Base-by-base conservation (phyloP, 2,329 filamentous ascomycete genomes). In the Raffaelea albimanens region DNA sequence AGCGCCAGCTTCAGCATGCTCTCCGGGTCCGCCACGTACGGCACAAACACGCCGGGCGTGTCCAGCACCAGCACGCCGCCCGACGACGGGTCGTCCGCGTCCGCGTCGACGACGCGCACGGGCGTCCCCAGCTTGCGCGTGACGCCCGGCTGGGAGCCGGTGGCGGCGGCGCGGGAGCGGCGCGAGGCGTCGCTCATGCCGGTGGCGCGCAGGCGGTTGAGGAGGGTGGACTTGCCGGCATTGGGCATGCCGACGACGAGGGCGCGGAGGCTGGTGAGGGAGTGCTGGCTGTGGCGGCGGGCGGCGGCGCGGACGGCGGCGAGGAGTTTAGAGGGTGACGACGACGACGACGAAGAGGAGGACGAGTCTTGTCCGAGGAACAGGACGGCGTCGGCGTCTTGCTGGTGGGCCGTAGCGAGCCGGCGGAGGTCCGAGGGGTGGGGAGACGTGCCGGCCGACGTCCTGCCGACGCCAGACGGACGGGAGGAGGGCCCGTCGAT, bases 241-340 rank as follows among this genome's bases (percentile, higher is more conserved):
- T 98, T 98, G 33, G 93, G 93, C 90, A 98, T 96, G 47, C 93
- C 93, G 14, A 97, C 90, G 1, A 97, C 79, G 63, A 98, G 77
- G 48, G 89, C 78, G 43, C 89, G 80, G 56, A 88, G 76, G n/a
- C 89, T 90, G 8, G 86, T 82, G n/a, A 97, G 67, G 20, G 77
- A 78, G 56, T 80, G 71, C 25, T 64, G 62, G 22, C 66, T 60
- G 41, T 55, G 52, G n/a, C 47, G 46, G n/a, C 59, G 53, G 21
- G 75, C 74, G 52, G 76, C 69, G 4, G 66, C 59, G 50, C 73
- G 73, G 47, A 81, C 67, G 48, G 70, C 68, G 1, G 70, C 63
- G 11, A 79, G 60, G 3, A 80, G 61, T 2, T 55, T 46, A 5
- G 59, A 16, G 25, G 25, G 13, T 7, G 25, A 29, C 25, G 25